phyloP scores from a whole-genome alignment of 805 yeast genomes.

The Saccharomycopsis babjevae region DNA sequence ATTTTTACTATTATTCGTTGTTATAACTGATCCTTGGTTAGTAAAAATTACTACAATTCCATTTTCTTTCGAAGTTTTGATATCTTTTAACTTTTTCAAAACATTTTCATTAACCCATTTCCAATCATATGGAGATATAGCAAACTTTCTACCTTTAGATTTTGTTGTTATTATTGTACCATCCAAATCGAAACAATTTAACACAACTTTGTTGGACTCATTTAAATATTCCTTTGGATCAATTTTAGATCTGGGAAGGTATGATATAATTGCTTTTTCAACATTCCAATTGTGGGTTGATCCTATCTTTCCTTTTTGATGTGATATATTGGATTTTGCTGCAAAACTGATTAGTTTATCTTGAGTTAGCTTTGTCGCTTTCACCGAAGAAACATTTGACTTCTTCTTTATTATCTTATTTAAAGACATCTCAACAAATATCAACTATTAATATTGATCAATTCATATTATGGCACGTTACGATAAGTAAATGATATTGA shows the following conservation, averaged over 20 bases:
- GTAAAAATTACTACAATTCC: slow-evolving; percentile 61
- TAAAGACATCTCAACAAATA: neutral
- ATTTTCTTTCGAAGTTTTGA: slow-evolving; percentile 19
- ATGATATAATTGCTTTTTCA: neutral
- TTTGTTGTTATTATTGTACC: slow-evolving; percentile 63
- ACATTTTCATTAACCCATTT: slow-evolving; percentile 40
- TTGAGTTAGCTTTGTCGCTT: neutral
- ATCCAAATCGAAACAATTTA: slow-evolving; percentile 67
- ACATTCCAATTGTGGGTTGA: neutral
- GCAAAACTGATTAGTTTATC: neutral
- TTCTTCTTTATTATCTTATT: neutral
- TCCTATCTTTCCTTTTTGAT: neutral
- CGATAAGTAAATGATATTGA: no score
- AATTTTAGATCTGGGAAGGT: neutral
- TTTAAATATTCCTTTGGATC: neutral
- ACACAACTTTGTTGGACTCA: neutral
- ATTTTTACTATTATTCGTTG: slow-evolving; percentile 21
- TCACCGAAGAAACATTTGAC: neutral
- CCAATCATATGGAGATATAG: slow-evolving; percentile 66
- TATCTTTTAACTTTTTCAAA: slow-evolving; percentile 19
- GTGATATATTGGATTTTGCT: neutral
- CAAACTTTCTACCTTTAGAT: slow-evolving; percentile 44
- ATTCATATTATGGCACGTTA: no score
- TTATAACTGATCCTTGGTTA: slow-evolving; percentile 69
- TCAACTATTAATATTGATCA: neutral